Base-by-base conservation (phyloP, 805 yeast species). In the Pichia eremophila region DNA sequence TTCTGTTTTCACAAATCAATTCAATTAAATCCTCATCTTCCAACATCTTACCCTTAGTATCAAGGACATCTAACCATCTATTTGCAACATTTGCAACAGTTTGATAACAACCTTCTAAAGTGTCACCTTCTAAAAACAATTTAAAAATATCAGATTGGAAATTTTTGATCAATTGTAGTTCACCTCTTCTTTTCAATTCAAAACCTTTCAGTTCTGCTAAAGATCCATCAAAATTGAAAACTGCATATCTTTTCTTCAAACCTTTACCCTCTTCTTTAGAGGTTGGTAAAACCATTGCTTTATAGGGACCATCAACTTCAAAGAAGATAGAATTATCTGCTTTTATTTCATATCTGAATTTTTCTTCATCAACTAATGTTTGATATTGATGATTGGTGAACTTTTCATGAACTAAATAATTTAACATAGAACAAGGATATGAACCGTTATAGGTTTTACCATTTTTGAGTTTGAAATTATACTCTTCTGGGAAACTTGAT, bases 271-370 rank as follows among this genome's bases (percentile, higher is more conserved):
- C 98, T 62, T 93, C 99, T 54, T 88, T 87, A 0, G 98, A 91
- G 0, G 98, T 89, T 5, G 99, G 99, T 45, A 93, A 73, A 48
- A 93, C 78, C 99, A 93, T 93, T 0, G 99, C 99, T 58, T 81
- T 85, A 62, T 93, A 93, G 1, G 99, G 99, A 11, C 99, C 99
- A 69, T 93, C 99, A 18, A 95, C 96, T 63, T 93, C 99, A 56
- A 93, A 93, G 68, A 91, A 91, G 65, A 93, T 93, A 15, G 96
- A 85, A 64, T 93, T 93, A 59, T 93, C 99, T 19, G 91, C 81
- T 43, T 76, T 75, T 0, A 89, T 83, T 47, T 82, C 79, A 65
- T 91, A 93, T 55, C 76, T 78, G 60, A 79, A 74, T 18, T 70
- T 74, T 1, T 72, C 73, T 0, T 86, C 81, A 60, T 91, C 95